A percentile compares a stretch with the other conserved stretches of the same genome.
Conservation (phyloP, 768 basidiomycete species). For the Trametes cubensis region DNA sequence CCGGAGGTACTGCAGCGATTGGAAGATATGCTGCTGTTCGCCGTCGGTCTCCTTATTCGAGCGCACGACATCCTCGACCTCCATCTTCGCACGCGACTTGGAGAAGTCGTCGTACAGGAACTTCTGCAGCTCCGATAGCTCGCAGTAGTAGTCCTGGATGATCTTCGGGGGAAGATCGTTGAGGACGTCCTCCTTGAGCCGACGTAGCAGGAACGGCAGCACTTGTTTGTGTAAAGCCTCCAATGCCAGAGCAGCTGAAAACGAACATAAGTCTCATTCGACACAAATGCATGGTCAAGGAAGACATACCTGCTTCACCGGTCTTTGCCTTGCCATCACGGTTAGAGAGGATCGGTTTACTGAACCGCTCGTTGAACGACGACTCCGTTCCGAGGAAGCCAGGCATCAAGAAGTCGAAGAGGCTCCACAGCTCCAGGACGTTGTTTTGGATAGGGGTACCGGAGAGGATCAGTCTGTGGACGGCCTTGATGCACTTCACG, state of each 20-base stretch:
- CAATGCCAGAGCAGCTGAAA: constrained; percentile 84
- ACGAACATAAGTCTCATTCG: neutral
- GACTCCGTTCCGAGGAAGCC: constrained; percentile 96
- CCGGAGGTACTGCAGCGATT: constrained; percentile 92
- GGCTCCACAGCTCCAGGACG: constrained; percentile 95
- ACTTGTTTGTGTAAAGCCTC: constrained; percentile 99
- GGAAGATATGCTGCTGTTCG: constrained; percentile 89
- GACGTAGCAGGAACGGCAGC: constrained; percentile 93
- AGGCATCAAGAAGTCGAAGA: constrained; percentile 99
- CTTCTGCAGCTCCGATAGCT: constrained; percentile 93
- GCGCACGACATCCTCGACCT: constrained; percentile 67
- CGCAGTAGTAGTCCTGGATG: constrained; percentile 99
- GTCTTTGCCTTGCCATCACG: constrained; percentile 95
- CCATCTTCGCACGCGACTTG: constrained; percentile 67
- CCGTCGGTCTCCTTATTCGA: constrained; percentile 40
- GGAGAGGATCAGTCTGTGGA: constrained; percentile 92
- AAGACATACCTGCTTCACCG: constrained; percentile 82
- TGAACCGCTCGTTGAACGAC: constrained; percentile 93
- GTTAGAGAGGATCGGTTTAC: constrained; percentile 93
- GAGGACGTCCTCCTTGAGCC: constrained; percentile 96
- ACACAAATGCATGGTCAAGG: neutral
- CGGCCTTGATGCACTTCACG: constrained; percentile 85
- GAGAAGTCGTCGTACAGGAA: constrained; percentile 93
- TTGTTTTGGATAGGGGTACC: constrained; percentile 99
- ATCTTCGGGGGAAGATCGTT: constrained; percentile 97